Evolutionary conservation across 2,329 filamentous ascomycete species (phyloP), one percentile per base, ranked within the genome.

Genomic region (Karstenula rhodostoma): DNA sequence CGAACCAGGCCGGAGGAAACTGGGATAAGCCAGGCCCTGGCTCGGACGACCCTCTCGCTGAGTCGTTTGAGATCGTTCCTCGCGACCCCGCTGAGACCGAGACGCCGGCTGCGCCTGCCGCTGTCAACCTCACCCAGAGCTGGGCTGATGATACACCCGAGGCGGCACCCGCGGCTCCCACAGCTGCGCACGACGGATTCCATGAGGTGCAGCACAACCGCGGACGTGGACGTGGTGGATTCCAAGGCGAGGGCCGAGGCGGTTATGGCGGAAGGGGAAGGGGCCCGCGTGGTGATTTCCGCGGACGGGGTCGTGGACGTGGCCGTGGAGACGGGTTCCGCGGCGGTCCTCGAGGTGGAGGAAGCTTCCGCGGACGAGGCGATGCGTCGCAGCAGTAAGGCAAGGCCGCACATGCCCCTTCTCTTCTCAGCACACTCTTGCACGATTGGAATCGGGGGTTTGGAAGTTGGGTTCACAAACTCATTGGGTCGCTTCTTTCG

Each of bases 131-230:
- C 49, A 87, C 86, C 7, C 88, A 90, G 73, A 93, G 89, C 70
- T 96, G 92, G 92, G 92, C 92, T 27, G 93, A 96, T 71, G 91
- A 95, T 62, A 86, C 91, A 23, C 69, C 71, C 13, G 75, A 76
- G 37, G 71, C 70, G 22, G 66, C 67, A 48, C 69, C 70, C 27
- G 60, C 77, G 23, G 60, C 74, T 47, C 65, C 72, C n/a, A 61
- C 72, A 19, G 62, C 78, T 51, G 57, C 74, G 23, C 71, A 83
- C 52, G 90, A 92, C 71, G 90, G 90, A 25, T 93, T 93, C 83
- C 88, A 90, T 61, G 87, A 90, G 71, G 90, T 93, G 12, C 86
- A 74, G 44, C 75, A 77, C 61, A 69, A 66, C 56, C 77, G 77
- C 27, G 77, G 78, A 70, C 79, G 82, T 59, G 86, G 87, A 71